phyloP scores from a whole-genome alignment of 2,329 filamentous ascomycete genomes.

The Mycogone perniciosa region DNA sequence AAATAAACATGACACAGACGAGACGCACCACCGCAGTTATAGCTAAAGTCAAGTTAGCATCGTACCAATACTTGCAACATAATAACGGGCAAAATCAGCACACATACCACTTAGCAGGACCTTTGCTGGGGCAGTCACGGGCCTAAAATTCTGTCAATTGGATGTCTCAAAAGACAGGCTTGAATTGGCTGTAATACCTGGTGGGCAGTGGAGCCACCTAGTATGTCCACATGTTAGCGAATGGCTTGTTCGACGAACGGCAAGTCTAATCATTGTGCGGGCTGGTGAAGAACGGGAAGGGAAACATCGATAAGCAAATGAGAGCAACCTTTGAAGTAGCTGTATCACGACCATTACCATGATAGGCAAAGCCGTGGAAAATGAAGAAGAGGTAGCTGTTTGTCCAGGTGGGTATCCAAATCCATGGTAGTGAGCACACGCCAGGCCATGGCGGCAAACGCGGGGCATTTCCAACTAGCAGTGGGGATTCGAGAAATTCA shows the following conservation, averaged over 20 bases:
- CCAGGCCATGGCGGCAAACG: neutral
- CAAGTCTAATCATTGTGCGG: neutral
- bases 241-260: neutral
- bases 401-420: neutral
- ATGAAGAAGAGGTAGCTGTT: neutral
- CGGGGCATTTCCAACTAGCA: conserved; percentile 5
- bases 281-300: neutral
- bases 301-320: neutral
- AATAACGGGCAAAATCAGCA: neutral
- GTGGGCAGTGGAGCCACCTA: conserved; percentile 67
- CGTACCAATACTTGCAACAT: neutral
- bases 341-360: too few relatives aligned
- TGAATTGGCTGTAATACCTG: conserved; percentile 52
- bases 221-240: conserved; percentile 20
- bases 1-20: neutral
- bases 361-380: too few relatives aligned
- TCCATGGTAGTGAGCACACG: too few relatives aligned
- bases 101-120: conserved; percentile 72
- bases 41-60: conserved; percentile 45
- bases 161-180: neutral
- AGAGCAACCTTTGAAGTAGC: neutral
- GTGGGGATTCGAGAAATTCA: conserved; percentile 6
- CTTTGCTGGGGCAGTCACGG: conserved; percentile 80
- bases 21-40: conserved; percentile 70
- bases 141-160: conserved; percentile 44